A percentile compares a stretch with the other conserved stretches of the same genome.
phyloP scores from a whole-genome alignment of 2,329 filamentous ascomycete species.

The Neoscytalidium dimidiatum region DNA sequence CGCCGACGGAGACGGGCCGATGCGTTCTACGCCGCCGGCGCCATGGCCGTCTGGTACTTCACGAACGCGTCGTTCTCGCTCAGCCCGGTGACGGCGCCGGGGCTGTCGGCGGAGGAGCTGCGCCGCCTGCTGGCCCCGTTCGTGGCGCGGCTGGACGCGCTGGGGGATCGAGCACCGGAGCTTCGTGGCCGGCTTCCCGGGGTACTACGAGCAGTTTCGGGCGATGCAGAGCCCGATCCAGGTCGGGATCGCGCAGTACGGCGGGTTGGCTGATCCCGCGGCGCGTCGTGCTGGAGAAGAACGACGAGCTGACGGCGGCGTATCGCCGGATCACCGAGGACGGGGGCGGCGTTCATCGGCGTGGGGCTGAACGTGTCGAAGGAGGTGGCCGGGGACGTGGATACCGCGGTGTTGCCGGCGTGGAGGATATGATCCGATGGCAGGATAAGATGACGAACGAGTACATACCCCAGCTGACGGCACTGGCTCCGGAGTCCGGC shows the following conservation, averaged over 20 bases:
- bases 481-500: constrained; percentile 23
- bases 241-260: constrained; percentile 30
- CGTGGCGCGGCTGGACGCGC: constrained; percentile 25
- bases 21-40: background rate
- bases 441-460: constrained; percentile 7
- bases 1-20: background rate
- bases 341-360: constrained; percentile 15
- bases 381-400: constrained; percentile 7
- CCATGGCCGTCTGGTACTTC: constrained; percentile 29
- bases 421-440: constrained; percentile 23
- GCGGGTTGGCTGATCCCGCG: constrained; percentile 24
- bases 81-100: background rate
- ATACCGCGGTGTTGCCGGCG: background rate
- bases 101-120: background rate
- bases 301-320: constrained; percentile 26
- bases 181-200: background rate
- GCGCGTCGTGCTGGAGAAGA: constrained; percentile 6
- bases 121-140: constrained; percentile 25
- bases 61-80: constrained; percentile 20
- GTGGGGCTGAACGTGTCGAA: constrained; percentile 25
- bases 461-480: constrained; percentile 20
- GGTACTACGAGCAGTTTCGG: background rate
- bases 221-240: constrained; percentile 23
- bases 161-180: background rate
- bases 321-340: constrained; percentile 2